Conservation (phyloP, 257 asterid species). For the Cynanchum wilfordii region DNA sequence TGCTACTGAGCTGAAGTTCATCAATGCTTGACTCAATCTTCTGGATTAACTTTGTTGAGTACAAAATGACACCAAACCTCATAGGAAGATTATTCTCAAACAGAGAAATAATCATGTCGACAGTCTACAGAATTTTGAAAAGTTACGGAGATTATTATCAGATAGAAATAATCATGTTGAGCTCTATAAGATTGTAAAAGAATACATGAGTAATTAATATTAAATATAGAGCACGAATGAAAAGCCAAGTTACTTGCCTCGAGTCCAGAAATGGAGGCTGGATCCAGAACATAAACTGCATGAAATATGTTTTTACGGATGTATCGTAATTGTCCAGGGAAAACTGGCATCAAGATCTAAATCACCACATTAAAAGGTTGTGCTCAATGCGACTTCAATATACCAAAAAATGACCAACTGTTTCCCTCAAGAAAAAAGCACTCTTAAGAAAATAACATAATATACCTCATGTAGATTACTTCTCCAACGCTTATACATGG, state of each 20-base stretch:
- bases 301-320: constrained; percentile 93
- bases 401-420: constrained; percentile 18
- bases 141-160: constrained; percentile 62
- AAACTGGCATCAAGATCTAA: constrained; percentile 97
- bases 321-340: constrained; percentile 97
- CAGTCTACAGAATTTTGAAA: constrained; percentile 44
- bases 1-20: constrained; percentile 46
- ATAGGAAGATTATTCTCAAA: constrained; percentile 83
- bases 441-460: neutral
- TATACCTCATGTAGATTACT: constrained; percentile 86
- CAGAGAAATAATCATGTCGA: constrained; percentile 67
- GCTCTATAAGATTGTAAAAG: constrained; percentile 45
- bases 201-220: constrained; percentile 16
- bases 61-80: constrained; percentile 93
- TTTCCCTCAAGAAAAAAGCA: constrained; percentile 6
- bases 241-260: constrained; percentile 57
- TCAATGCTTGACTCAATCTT: constrained; percentile 64
- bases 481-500: constrained; percentile 94
- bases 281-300: constrained; percentile 88
- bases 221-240: constrained; percentile 11
- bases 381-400: constrained; percentile 1
- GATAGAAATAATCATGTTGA: constrained; percentile 60
- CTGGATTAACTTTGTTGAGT: constrained; percentile 63
- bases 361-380: constrained; percentile 18
- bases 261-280: constrained; percentile 79